These are phyloP conservation scores for Russula dissimulans DNA, from an alignment of 768 basidiomycete genomes.

Conservation along the genomic window DNA sequence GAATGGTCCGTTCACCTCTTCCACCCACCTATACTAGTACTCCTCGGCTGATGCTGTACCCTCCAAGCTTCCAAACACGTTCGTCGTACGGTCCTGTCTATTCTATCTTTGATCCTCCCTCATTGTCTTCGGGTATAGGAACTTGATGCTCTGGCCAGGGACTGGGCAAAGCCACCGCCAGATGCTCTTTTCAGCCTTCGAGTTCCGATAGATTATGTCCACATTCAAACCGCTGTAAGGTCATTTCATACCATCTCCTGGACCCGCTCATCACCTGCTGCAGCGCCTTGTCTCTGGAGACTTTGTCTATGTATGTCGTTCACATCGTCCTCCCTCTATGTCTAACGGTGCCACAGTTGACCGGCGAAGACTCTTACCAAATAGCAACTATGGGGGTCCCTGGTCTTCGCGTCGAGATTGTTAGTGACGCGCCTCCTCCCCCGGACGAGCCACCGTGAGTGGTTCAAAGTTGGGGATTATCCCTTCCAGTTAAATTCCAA, in stretches of 20 bases:
- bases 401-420: slow-evolving; percentile 78
- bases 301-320: slow-evolving; percentile 64
- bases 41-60: background rate
- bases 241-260: background rate
- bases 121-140: slow-evolving; percentile 39
- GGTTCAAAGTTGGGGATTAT: background rate
- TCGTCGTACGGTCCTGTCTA: slow-evolving; percentile 37
- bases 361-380: slow-evolving; percentile 80
- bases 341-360: slow-evolving; percentile 40
- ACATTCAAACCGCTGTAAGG: slow-evolving; percentile 73
- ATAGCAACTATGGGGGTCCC: slow-evolving; percentile 79
- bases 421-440: slow-evolving; percentile 76
- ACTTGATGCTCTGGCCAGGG: slow-evolving; percentile 67
- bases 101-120: background rate
- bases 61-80: slow-evolving; percentile 57
- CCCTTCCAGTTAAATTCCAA: background rate
- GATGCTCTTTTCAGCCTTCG: slow-evolving; percentile 68
- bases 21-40: background rate
- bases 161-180: slow-evolving; percentile 82
- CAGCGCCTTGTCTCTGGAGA: slow-evolving; percentile 74
- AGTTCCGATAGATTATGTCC: slow-evolving; percentile 81
- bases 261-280: slow-evolving; percentile 14
- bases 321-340: slow-evolving; percentile 7
- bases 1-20: slow-evolving; percentile 40
- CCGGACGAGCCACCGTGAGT: slow-evolving; percentile 78